phyloP scores from a whole-genome alignment of 176 grass and related monocot species.

The Hyparrhenia diplandra region DNA sequence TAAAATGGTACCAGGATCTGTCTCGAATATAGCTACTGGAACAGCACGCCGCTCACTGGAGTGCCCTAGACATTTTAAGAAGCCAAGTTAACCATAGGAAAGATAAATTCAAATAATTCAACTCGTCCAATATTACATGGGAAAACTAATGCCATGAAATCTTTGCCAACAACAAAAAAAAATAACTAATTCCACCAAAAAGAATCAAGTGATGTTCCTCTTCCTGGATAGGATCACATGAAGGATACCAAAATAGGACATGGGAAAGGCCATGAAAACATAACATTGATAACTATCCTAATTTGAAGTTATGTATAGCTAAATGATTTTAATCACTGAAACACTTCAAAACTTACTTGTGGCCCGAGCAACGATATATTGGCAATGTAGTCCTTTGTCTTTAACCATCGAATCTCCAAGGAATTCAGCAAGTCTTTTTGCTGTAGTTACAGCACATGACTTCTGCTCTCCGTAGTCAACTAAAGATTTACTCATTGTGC shows the following conservation, averaged over 20 bases:
- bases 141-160: conserved; percentile 6
- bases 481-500: conserved; percentile 99
- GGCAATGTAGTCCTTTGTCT: conserved; percentile 97
- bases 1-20: conserved; percentile 64
- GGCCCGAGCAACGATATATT: conserved; percentile 88
- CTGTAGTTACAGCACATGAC: conserved; percentile 94
- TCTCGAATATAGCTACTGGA: conserved; percentile 94
- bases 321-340: conserved; percentile 12
- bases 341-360: conserved; percentile 58
- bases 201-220: conserved; percentile 10
- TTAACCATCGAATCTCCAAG: conserved; percentile 93
- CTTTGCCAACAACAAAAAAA: background rate
- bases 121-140: conserved; percentile 17
- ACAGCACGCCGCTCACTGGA: conserved; percentile 94
- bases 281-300: background rate
- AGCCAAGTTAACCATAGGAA: conserved; percentile 30
- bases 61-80: conserved; percentile 72
- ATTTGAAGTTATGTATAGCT: background rate
- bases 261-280: background rate
- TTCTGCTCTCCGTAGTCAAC: conserved; percentile 92
- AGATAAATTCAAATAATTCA: conserved; percentile 19
- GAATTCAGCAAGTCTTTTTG: conserved; percentile 87
- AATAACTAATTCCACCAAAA: conserved; percentile 25
- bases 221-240: conserved; percentile 16
- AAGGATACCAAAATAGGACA: background rate